Conservation (phyloP, 805 yeast genomes). For the Hemisphaericaspora nanyangensis region DNA sequence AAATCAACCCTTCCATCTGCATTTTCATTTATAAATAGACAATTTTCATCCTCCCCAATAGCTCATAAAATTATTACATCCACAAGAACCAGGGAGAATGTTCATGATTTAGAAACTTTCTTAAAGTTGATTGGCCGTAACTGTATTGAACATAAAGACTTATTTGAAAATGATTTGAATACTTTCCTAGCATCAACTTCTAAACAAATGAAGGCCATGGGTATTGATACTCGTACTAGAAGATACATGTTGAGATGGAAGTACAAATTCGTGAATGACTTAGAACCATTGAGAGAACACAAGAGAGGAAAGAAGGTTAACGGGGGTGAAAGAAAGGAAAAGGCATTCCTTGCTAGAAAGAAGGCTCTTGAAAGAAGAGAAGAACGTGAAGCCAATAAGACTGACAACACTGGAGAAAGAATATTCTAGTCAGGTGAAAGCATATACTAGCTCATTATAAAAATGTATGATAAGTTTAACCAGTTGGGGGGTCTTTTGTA, state of each 20-base stretch:
- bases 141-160: slow-evolving; percentile 60
- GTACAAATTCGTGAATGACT: slow-evolving; percentile 58
- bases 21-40: neutral
- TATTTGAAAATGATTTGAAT: slow-evolving; percentile 57
- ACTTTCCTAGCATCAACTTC: slow-evolving; percentile 58
- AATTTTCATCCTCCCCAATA: slow-evolving; percentile 9
- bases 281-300: slow-evolving; percentile 50
- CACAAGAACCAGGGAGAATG: slow-evolving; percentile 41
- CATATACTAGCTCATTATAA: no score
- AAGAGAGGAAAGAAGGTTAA: slow-evolving; percentile 66
- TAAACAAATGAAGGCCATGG: slow-evolving; percentile 62
- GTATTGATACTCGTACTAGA: slow-evolving; percentile 70
- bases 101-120: slow-evolving; percentile 66
- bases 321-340: slow-evolving; percentile 85
- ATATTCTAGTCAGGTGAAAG: slow-evolving; percentile 23
- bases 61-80: slow-evolving; percentile 49
- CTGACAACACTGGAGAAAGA: slow-evolving; percentile 41
- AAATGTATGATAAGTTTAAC: no score
- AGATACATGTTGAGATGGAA: slow-evolving; percentile 72
- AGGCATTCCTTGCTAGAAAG: slow-evolving; percentile 47
- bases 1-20: neutral
- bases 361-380: slow-evolving; percentile 58
- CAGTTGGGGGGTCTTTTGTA: neutral
- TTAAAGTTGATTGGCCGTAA: slow-evolving; percentile 77
- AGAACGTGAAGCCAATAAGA: slow-evolving; percentile 43